Evolutionary conservation across 768 basidiomycete genomes (phyloP).

Genomic region (Suillus weaverae): DNA sequence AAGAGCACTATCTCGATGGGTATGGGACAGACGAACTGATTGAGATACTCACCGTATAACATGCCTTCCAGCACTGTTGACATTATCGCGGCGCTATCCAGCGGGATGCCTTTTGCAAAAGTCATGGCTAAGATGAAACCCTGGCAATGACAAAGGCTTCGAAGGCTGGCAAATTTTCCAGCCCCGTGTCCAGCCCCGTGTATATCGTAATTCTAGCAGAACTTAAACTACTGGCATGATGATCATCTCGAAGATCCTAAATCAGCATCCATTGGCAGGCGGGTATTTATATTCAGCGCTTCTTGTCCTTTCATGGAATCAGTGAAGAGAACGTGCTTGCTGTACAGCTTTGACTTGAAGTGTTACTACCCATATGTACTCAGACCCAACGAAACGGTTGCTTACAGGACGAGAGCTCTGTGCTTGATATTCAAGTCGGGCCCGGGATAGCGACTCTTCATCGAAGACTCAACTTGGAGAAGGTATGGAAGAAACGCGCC

Average conservation of each 20-base stretch:
- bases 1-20: background rate
- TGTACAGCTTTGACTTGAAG: background rate
- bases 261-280: background rate
- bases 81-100: slow-evolving; percentile 17
- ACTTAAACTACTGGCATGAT: background rate
- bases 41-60: slow-evolving; percentile 15
- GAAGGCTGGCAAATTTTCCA: background rate
- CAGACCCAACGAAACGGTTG: background rate
- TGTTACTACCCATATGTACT: background rate
- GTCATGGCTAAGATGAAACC: background rate
- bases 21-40: background rate
- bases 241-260: background rate
- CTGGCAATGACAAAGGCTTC: background rate
- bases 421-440: background rate
- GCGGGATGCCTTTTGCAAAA: background rate
- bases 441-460: background rate
- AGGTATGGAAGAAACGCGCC: background rate
- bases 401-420: background rate
- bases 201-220: background rate
- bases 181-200: background rate
- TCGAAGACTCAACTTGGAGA: background rate
- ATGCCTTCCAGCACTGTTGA: slow-evolving; percentile 20
- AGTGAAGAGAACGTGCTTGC: background rate
- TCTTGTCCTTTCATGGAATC: background rate
- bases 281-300: background rate